Conservation (phyloP, 140 eudicot species). For the Erigeron philadelphicus region DNA sequence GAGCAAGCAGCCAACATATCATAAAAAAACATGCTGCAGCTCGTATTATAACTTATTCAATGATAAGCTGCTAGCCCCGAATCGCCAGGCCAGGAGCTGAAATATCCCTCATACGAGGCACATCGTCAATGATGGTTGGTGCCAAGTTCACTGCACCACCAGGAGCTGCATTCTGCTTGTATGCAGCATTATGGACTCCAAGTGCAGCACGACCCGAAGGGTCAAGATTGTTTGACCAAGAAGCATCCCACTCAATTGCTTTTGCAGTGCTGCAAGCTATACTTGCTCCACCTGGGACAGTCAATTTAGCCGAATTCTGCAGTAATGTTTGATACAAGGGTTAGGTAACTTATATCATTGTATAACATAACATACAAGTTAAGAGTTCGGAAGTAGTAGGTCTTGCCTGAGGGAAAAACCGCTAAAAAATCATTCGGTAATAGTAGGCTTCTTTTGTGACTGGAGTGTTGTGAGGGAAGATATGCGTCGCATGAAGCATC, state of each 20-base stretch:
- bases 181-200: conserved; percentile 79
- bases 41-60: background rate
- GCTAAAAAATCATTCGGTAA: conserved; percentile 81
- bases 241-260: conserved; percentile 86
- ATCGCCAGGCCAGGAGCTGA: conserved; percentile 42
- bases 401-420: conserved; percentile 83
- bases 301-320: conserved; percentile 76
- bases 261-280: conserved; percentile 86
- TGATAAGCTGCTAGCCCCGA: conserved; percentile 31
- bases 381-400: background rate
- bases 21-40: background rate
- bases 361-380: background rate
- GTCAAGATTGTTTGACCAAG: conserved; percentile 87
- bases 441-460: conserved; percentile 86
- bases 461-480: conserved; percentile 88
- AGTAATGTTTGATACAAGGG: background rate
- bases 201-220: conserved; percentile 96
- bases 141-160: conserved; percentile 24
- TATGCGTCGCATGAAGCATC: conserved; percentile 74
- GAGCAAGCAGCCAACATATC: conserved; percentile 10
- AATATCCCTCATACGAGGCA: conserved; percentile 38
- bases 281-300: conserved; percentile 91
- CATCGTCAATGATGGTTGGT: conserved; percentile 28
- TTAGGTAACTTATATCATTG: background rate
- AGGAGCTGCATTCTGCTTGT: conserved; percentile 35